Evolutionary conservation across 169 alveolate species (phyloP).

Genomic region (Pseudocohnilembus persalinus): DNA sequence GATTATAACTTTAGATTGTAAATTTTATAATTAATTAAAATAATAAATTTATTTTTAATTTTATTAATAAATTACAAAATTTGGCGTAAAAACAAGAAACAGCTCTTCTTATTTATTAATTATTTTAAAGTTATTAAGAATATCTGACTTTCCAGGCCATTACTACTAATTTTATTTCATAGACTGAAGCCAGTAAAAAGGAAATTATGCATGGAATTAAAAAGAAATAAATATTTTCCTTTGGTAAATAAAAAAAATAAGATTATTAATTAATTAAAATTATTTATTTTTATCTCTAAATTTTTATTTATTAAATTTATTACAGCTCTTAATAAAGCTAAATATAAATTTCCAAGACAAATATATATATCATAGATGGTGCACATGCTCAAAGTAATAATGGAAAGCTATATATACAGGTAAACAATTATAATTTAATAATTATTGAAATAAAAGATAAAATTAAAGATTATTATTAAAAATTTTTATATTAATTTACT

Average conservation of each 20-base stretch:
- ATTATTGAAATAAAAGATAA: too few relatives aligned
- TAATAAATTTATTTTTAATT: too few relatives aligned
- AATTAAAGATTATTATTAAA: too few relatives aligned
- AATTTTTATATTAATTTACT: neutral
- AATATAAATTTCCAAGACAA: neutral
- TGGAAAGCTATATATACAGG: neutral
- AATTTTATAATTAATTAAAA: too few relatives aligned
- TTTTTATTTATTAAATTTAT: too few relatives aligned
- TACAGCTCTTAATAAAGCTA: neutral
- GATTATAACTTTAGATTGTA: too few relatives aligned
- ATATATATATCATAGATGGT: neutral
- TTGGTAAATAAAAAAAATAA: too few relatives aligned
- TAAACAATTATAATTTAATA: too few relatives aligned
- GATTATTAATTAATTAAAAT: too few relatives aligned
- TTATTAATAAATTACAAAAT: neutral
- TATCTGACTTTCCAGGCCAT: neutral
- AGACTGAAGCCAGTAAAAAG: neutral
- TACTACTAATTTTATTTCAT: neutral
- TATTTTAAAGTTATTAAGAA: too few relatives aligned
- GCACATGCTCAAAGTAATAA: neutral
- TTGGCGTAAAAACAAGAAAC: neutral
- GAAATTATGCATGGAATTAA: neutral
- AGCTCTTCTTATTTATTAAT: neutral
- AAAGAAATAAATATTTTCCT: neutral
- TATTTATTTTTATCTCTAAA: too few relatives aligned